These are phyloP conservation scores for Geotrichum klebahnii DNA, from an alignment of 1,139 yeast species.

Conservation along the genomic window DNA sequence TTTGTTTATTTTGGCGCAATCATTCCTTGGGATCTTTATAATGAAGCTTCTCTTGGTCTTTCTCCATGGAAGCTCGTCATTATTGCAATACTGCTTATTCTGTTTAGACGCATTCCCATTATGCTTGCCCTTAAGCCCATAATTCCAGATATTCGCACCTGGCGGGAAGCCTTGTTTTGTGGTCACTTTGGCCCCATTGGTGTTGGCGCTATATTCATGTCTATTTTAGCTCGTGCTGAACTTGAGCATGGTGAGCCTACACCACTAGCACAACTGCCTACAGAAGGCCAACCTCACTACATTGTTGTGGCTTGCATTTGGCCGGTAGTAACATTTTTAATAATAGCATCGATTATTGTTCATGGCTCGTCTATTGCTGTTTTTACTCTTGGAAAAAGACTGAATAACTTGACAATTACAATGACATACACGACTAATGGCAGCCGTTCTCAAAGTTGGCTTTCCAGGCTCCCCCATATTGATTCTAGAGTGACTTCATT, in stretches of 20 bases:
- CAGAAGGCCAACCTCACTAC: slow-evolving; percentile 53
- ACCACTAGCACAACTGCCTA: slow-evolving; percentile 56
- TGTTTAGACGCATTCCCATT: slow-evolving; percentile 84
- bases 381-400: slow-evolving; percentile 77
- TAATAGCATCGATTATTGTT: slow-evolving; percentile 80
- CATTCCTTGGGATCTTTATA: slow-evolving; percentile 86
- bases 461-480: slow-evolving; percentile 76
- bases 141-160: slow-evolving; percentile 86
- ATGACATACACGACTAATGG: slow-evolving; percentile 76
- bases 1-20: slow-evolving; percentile 93
- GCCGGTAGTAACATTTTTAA: slow-evolving; percentile 86
- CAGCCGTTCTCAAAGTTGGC: slow-evolving; percentile 70
- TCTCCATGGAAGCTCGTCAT: slow-evolving; percentile 81
- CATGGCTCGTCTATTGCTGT: slow-evolving; percentile 98
- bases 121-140: slow-evolving; percentile 71
- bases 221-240: slow-evolving; percentile 76
- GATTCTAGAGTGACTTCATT: slow-evolving; percentile 69
- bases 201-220: slow-evolving; percentile 92
- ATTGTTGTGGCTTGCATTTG: slow-evolving; percentile 72
- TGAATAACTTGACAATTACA: slow-evolving; percentile 88
- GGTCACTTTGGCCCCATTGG: slow-evolving; percentile 99
- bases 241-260: slow-evolving; percentile 62
- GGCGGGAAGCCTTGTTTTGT: slow-evolving; percentile 94
- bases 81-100: slow-evolving; percentile 75
- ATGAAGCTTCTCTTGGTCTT: slow-evolving; percentile 60